phyloP scores from a whole-genome alignment of 2,329 filamentous ascomycete genomes.

The Ceratocystiopsis brevicomis region DNA sequence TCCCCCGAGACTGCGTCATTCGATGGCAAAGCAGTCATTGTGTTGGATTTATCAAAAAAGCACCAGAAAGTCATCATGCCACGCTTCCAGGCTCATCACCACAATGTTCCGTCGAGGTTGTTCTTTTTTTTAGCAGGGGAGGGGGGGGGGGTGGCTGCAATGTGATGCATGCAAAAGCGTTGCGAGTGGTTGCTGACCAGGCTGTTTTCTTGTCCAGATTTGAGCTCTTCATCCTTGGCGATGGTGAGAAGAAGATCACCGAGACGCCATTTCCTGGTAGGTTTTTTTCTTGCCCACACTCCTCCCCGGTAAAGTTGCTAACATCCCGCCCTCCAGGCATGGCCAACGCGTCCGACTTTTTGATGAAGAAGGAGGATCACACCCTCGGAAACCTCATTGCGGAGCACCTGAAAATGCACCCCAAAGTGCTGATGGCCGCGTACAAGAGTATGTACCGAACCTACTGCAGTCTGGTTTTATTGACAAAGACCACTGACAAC shows the following conservation, averaged over 20 bases:
- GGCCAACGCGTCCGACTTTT: slow-evolving; percentile 87
- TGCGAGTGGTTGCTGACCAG: no score
- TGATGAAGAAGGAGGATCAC: slow-evolving; percentile 92
- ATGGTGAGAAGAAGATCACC: slow-evolving; percentile 86
- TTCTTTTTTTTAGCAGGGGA: no score
- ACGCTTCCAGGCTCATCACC: no score
- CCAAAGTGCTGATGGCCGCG: slow-evolving; percentile 72
- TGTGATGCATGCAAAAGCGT: no score
- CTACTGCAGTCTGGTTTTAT: no score
- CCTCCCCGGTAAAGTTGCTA: neutral
- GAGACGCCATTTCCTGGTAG: slow-evolving; percentile 76
- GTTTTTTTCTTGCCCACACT: slow-evolving; percentile 14
- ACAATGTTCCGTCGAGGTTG: no score
- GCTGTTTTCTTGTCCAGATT: slow-evolving; percentile 36
- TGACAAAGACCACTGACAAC: no score
- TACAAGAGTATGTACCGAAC: slow-evolving; percentile 51
- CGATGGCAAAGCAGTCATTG: no score
- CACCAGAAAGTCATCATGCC: no score
- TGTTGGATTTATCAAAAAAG: no score
- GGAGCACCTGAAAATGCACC: slow-evolving; percentile 66
- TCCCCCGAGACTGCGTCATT: no score
- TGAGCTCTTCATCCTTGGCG: slow-evolving; percentile 75
- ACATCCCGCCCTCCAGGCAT: slow-evolving; percentile 39
- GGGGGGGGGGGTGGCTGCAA: no score
- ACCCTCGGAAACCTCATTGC: slow-evolving; percentile 81